Evolutionary conservation across 805 yeast species (phyloP).

Genomic region (Middelhovenomyces tepae): DNA sequence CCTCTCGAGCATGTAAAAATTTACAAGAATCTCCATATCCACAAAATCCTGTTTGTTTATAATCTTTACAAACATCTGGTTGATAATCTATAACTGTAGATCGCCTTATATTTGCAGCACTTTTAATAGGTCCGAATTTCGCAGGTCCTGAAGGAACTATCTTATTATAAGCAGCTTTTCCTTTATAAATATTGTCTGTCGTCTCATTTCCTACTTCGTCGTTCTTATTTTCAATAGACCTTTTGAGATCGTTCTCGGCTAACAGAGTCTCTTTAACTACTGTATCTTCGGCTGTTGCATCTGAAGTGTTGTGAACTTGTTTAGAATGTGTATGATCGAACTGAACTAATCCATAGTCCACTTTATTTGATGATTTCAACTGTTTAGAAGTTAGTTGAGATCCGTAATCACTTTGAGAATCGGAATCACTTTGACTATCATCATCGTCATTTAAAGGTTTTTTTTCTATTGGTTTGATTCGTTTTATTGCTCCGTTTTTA

Average conservation of each 20-base stretch:
- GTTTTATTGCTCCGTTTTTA: too few species aligned
- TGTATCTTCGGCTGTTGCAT: conserved; percentile 20
- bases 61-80: conserved; percentile 92
- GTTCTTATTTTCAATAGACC: conserved; percentile 1
- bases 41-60: conserved; percentile 83
- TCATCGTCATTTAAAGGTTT: too few species aligned
- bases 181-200: conserved; percentile 15
- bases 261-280: conserved; percentile 13
- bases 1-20: conserved; percentile 85
- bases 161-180: conserved; percentile 11
- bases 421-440: too few species aligned
- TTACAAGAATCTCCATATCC: conserved; percentile 97
- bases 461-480: too few species aligned
- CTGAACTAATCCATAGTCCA: too few species aligned
- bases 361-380: too few species aligned
- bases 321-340: too few species aligned
- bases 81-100: conserved; percentile 77
- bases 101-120: conserved; percentile 42
- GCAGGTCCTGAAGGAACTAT: conserved; percentile 17
- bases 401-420: too few species aligned
- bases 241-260: conserved; percentile 6
- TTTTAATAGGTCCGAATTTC: conserved; percentile 33
- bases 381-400: too few species aligned
- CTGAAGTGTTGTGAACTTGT: conserved; percentile 19
- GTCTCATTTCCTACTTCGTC: conserved; percentile 1